Base-by-base conservation (phyloP, 2,329 filamentous ascomycete species). In the Blastomyces parvus region DNA sequence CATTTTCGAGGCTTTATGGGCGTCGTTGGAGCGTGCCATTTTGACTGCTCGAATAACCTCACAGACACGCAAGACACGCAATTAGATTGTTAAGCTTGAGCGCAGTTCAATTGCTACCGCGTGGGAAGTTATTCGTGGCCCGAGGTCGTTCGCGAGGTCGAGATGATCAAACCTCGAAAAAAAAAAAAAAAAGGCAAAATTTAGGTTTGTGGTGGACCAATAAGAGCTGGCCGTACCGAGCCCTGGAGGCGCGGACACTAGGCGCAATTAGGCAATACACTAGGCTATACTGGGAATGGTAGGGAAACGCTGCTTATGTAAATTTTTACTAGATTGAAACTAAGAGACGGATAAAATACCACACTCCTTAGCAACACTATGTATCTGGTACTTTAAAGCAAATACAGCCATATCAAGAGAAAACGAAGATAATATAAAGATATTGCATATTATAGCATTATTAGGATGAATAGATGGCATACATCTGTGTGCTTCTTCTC, bases 11-110 rank as follows among this genome's bases (percentile, higher is more conserved):
- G 33, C 7, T 14, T 44, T 48, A 8, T 57, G 48, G 25, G 48
- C 40, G 25, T 22, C n/a, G 7, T 57, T 62, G 9, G 27, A 46
- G 27, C 13, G 17, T 50, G 60, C 60, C 60, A 62, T 62, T 9
- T 55, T 57, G 13, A 30, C n/a, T 42, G 19, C 33, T 17, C 44
- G 1, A 2, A 19, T 30, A 11, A 22, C n/a, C 22, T 2, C 14
- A 61, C 19, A 52, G 30, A 22, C 33, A 42, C 33, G 11, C 7
- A 36, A 36, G 33, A 36, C 33, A 44, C 59, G 4, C n/a, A 25
- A 22, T 17, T 0, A 53, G 38, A 25, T 19, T 46, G 27, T 13
- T 42, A 27, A 33, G 8, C 5, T 59, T 59, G 42, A 42, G 17
- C n/a, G 25, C 25, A 48, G 25, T 27, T 46, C 42, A 27, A 59